These are phyloP conservation scores for Fusarium cyanostomum DNA, from an alignment of 2,329 filamentous ascomycete species.

Conservation along the genomic window DNA sequence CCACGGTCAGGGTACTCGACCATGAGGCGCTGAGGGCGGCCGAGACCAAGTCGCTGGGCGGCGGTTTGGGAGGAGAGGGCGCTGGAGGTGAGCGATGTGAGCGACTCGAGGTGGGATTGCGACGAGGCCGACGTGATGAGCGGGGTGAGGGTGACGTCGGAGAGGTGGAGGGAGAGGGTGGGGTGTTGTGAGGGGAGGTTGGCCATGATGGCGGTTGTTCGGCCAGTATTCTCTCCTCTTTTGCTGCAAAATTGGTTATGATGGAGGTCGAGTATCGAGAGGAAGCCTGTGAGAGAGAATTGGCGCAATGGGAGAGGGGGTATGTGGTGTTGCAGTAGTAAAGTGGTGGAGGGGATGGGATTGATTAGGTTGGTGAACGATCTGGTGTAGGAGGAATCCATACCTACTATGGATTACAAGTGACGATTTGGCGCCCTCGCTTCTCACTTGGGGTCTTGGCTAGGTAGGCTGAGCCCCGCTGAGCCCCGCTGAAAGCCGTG, in stretches of 20 bases:
- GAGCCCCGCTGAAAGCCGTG: conserved; percentile 27
- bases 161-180: conserved; percentile 63
- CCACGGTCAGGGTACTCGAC: conserved; percentile 62
- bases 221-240: conserved; percentile 10
- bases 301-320: conserved; percentile 9
- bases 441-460: conserved; percentile 18
- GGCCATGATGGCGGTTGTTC: conserved; percentile 45
- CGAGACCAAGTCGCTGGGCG: conserved; percentile 62
- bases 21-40: conserved; percentile 65
- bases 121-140: conserved; percentile 64
- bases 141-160: conserved; percentile 65
- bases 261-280: background rate
- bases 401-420: conserved; percentile 6
- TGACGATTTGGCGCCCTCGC: conserved; percentile 24
- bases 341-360: conserved; percentile 18
- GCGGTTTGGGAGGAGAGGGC: conserved; percentile 64
- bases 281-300: background rate
- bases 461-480: too few species aligned
- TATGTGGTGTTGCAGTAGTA: conserved; percentile 15
- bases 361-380: conserved; percentile 27
- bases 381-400: conserved; percentile 27
- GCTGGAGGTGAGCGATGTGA: conserved; percentile 61
- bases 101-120: conserved; percentile 56
- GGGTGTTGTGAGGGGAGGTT: conserved; percentile 59
- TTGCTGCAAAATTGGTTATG: background rate